Conservation (phyloP, 1,284 basidiomycete genomes). For the Phenoliferia sp. region DNA sequence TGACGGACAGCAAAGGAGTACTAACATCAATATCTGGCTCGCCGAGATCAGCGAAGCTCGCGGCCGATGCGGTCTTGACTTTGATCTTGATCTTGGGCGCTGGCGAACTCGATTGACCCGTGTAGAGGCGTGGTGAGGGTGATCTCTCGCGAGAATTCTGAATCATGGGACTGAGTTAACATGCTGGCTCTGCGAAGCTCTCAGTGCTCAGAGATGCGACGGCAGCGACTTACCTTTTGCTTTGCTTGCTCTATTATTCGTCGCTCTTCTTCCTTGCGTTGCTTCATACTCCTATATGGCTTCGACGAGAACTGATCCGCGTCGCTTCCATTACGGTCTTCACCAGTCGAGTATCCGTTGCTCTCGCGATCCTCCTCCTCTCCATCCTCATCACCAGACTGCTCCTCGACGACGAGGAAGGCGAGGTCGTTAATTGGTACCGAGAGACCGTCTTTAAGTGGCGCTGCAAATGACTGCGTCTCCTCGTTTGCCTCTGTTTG, state of each 20-base stretch:
- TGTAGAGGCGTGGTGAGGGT: neutral
- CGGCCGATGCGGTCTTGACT: neutral
- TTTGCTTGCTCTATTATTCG: neutral
- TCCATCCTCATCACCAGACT: neutral
- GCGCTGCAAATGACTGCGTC: slow-evolving; percentile 18
- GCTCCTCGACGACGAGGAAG: slow-evolving; percentile 1
- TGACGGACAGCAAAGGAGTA: too few species aligned
- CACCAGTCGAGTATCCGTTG: neutral
- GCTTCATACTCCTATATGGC: neutral
- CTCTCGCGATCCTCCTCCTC: neutral
- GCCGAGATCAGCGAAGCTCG: too few species aligned
- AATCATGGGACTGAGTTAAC: neutral
- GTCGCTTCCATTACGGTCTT: neutral
- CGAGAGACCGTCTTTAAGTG: slow-evolving; percentile 1
- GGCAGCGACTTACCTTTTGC: neutral
- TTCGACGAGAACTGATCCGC: neutral
- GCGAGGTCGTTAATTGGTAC: neutral
- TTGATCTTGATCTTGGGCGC: neutral
- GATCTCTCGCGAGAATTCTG: neutral
- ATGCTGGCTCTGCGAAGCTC: too few species aligned
- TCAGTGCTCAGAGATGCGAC: too few species aligned
- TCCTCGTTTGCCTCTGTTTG: slow-evolving; percentile 23
- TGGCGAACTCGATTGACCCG: neutral
- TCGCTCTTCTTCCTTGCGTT: neutral
- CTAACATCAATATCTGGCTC: too few species aligned